Evolutionary conservation across 2,329 filamentous ascomycete genomes (phyloP).

Genomic region (Alternaria sp.): DNA sequence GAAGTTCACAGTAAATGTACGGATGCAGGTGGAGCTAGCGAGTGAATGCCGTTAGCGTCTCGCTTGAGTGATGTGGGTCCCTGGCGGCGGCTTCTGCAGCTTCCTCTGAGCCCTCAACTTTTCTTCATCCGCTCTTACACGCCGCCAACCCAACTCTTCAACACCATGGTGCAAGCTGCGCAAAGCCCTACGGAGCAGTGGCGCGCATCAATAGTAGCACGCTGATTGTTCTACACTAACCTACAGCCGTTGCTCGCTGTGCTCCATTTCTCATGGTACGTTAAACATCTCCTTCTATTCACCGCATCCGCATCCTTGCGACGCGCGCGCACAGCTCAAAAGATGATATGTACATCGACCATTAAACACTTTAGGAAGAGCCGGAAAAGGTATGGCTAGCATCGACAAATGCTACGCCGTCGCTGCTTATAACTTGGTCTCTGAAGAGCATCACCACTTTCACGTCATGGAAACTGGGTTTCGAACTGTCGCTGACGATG

Average conservation of each 20-base stretch:
- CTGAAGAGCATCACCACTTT: conserved; percentile 42
- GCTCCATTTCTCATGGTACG: conserved; percentile 12
- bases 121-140: conserved; percentile 4
- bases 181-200: neutral
- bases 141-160: neutral
- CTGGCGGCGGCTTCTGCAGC: conserved; percentile 1
- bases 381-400: conserved; percentile 59
- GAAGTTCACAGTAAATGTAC: neutral
- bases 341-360: conserved; percentile 47
- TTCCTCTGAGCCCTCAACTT: conserved; percentile 6
- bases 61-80: conserved; percentile 4
- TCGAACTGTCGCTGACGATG: conserved; percentile 4
- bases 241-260: neutral
- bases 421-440: conserved; percentile 58
- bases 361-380: conserved; percentile 57
- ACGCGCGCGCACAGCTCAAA: conserved; percentile 22
- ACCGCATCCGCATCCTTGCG: conserved; percentile 7
- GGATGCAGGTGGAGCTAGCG: neutral
- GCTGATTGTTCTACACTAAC: neutral
- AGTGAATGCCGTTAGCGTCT: conserved; percentile 10
- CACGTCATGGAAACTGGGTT: neutral
- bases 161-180: neutral
- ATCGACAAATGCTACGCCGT: conserved; percentile 58
- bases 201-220: neutral
- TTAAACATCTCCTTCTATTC: conserved; percentile 1